phyloP scores from a whole-genome alignment of 2,329 filamentous ascomycete genomes.

The Malbranchea zuffiana region DNA sequence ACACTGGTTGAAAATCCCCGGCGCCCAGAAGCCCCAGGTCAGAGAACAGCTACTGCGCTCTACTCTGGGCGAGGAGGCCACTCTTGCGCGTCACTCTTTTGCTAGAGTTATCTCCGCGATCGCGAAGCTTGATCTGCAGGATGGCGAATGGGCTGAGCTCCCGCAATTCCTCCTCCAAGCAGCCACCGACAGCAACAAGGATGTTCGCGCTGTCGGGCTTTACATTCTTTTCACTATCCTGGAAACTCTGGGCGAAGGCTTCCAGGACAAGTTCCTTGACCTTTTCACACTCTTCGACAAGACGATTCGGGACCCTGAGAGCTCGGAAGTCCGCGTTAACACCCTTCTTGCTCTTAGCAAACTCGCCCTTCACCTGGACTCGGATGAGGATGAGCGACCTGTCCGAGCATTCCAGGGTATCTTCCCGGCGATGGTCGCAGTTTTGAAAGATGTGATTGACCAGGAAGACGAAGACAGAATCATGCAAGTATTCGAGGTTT shows the following conservation, averaged over 20 bases:
- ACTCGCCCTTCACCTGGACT: constrained; percentile 75
- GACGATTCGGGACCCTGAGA: constrained; percentile 83
- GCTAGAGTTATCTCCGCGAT: constrained; percentile 81
- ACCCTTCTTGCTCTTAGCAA: constrained; percentile 83
- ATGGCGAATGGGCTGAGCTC: constrained; percentile 76
- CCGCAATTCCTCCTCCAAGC: constrained; percentile 69
- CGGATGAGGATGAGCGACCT: constrained; percentile 67
- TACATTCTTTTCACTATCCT: constrained; percentile 90
- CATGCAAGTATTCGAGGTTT: constrained; percentile 88
- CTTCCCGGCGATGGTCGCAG: constrained; percentile 77
- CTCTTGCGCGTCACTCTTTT: constrained; percentile 71
- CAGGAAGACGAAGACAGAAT: constrained; percentile 74
- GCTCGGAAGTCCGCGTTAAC: constrained; percentile 86
- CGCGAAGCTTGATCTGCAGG: constrained; percentile 72
- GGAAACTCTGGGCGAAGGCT: constrained; percentile 75
- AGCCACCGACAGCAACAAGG: constrained; percentile 60
- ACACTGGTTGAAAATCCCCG: constrained; percentile 69
- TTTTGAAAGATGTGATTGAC: constrained; percentile 74
- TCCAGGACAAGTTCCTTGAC: constrained; percentile 67
- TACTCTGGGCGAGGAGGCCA: constrained; percentile 65
- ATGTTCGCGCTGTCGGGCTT: constrained; percentile 78
- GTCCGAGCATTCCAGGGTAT: constrained; percentile 67
- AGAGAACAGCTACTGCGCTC: constrained; percentile 75
- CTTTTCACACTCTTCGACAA: constrained; percentile 74
- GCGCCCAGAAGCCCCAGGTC: constrained; percentile 66